phyloP scores from a whole-genome alignment of 768 basidiomycete species.

The Leucosporidium creatinivorum region DNA sequence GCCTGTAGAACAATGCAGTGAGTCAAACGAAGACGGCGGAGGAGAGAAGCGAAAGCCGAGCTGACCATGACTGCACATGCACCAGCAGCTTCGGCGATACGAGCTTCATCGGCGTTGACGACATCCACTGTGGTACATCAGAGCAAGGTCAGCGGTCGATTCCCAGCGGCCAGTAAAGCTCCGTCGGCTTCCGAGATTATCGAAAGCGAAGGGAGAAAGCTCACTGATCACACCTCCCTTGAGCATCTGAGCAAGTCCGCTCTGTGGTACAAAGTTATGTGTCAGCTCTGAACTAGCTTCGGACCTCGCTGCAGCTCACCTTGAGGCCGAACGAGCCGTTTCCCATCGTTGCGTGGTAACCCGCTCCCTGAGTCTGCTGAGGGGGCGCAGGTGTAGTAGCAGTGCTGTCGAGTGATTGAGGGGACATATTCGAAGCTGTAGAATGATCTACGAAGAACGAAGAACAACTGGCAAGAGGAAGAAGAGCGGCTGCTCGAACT shows the following conservation, averaged over 20 bases:
- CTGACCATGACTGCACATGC: constrained; percentile 87
- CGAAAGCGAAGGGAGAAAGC: too few relatives aligned
- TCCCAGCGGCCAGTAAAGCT: not conserved
- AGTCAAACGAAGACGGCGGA: too few relatives aligned
- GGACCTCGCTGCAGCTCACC: constrained; percentile 1
- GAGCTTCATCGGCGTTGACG: constrained; percentile 69
- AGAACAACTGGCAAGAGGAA: too few relatives aligned
- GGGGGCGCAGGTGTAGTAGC: constrained; percentile 22
- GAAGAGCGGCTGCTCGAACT: constrained; percentile 41
- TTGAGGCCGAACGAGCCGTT: constrained; percentile 22
- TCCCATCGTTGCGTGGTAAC: not conserved
- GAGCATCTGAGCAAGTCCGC: constrained; percentile 79
- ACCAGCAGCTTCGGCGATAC: constrained; percentile 93
- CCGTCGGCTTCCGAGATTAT: not conserved
- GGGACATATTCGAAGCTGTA: not conserved
- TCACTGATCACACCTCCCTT: constrained; percentile 72
- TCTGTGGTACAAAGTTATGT: not conserved
- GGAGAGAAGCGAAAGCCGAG: too few relatives aligned
- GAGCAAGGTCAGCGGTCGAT: constrained; percentile 19
- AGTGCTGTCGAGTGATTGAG: constrained; percentile 46
- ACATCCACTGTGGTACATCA: constrained; percentile 69
- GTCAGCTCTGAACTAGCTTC: not conserved
- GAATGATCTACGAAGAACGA: not conserved
- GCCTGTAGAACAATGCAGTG: too few relatives aligned
- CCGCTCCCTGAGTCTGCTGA: constrained; percentile 63